These are phyloP conservation scores for Psidium guajava DNA, from an alignment of 345 rosid species.

Conservation along the genomic window DNA sequence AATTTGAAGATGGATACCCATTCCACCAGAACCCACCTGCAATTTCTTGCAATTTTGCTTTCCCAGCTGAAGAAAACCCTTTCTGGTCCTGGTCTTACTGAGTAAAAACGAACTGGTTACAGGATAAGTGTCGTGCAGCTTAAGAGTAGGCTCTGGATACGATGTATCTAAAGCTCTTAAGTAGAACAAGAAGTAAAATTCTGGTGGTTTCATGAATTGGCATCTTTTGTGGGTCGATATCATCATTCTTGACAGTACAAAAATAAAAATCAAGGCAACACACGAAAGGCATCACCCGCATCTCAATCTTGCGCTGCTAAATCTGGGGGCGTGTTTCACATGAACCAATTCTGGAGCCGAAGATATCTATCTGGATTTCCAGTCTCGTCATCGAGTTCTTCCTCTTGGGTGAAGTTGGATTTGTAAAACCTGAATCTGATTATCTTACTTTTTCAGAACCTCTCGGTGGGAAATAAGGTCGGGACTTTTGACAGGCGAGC, in stretches of 20 bases:
- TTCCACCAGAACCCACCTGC: constrained; percentile 8
- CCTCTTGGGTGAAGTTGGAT: background rate
- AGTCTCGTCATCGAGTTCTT: background rate
- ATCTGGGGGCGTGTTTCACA: background rate
- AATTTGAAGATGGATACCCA: constrained; percentile 12
- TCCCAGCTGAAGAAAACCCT: constrained; percentile 38
- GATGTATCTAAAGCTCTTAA: background rate
- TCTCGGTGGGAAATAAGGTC: background rate
- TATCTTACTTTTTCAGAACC: background rate
- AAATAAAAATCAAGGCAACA: background rate
- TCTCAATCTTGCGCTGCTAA: background rate
- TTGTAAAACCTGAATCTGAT: background rate
- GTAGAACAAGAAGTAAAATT: background rate
- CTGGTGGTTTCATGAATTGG: background rate
- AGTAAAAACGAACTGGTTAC: background rate
- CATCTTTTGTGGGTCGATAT: background rate
- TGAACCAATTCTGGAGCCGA: background rate
- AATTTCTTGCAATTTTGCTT: constrained; percentile 27
- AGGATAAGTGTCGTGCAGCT: background rate
- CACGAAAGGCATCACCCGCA: background rate
- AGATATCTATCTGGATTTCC: background rate
- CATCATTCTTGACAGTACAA: too few relatives aligned
- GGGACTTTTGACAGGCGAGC: background rate
- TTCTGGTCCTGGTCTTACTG: constrained; percentile 42
- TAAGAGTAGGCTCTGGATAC: background rate